These are phyloP conservation scores for Pythium phragmitis DNA, from an alignment of 352 stramenopile species.

Conservation along the genomic window DNA sequence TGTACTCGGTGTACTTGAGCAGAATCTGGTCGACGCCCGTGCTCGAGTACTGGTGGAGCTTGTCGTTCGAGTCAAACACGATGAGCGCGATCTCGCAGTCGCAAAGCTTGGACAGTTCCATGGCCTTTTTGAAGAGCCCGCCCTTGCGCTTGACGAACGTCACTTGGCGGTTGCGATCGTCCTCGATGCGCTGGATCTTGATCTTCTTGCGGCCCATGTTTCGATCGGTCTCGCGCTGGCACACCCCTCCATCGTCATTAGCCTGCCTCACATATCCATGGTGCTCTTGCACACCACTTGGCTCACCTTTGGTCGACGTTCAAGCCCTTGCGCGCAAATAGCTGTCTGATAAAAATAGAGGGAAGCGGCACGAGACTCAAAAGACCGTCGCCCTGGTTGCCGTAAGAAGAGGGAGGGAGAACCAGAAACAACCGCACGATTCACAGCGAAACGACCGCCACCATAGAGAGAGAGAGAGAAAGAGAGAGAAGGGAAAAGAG, in stretches of 20 bases:
- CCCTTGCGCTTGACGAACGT: slow-evolving; percentile 86
- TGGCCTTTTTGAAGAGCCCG: slow-evolving; percentile 86
- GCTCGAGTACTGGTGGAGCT: slow-evolving; percentile 85
- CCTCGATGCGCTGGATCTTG: slow-evolving; percentile 86
- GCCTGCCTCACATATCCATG: neutral
- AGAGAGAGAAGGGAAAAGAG: neutral
- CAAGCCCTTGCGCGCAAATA: slow-evolving; percentile 24
- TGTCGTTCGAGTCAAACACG: slow-evolving; percentile 87
- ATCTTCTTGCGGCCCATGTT: slow-evolving; percentile 87
- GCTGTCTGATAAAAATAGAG: slow-evolving; percentile 33
- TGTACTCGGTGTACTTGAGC: slow-evolving; percentile 87
- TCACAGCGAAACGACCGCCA: slow-evolving; percentile 5
- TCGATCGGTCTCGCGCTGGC: neutral
- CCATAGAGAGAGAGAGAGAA: no score
- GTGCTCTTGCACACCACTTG: neutral
- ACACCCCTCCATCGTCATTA: slow-evolving; percentile 1
- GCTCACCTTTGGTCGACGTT: slow-evolving; percentile 12
- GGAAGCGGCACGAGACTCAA: neutral
- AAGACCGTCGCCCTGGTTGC: neutral
- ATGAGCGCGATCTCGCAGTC: slow-evolving; percentile 87
- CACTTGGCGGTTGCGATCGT: slow-evolving; percentile 83
- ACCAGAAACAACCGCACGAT: slow-evolving; percentile 13
- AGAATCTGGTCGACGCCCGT: slow-evolving; percentile 81
- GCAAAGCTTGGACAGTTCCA: slow-evolving; percentile 86
- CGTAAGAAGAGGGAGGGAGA: neutral